Conservation (phyloP, 148 eudicot genomes). For the Nyssa sinensis region DNA sequence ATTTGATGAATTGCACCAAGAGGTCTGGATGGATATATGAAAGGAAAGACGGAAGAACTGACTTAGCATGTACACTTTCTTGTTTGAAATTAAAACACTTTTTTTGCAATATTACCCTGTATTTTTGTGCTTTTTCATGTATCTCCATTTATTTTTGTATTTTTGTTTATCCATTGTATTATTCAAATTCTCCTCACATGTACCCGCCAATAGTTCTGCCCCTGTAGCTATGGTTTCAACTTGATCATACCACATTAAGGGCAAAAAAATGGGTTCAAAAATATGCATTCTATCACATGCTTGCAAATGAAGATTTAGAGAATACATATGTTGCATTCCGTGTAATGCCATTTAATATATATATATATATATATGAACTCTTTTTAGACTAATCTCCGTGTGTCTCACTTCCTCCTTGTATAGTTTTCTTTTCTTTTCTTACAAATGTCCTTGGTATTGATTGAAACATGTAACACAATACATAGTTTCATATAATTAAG, state of each 20-base stretch:
- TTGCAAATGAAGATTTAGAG: no score
- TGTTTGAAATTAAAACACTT: no score
- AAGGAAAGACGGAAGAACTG: neutral
- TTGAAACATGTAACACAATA: neutral
- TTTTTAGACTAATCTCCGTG: neutral
- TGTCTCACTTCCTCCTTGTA: neutral
- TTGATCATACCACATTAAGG: no score
- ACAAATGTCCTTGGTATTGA: neutral
- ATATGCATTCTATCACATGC: no score
- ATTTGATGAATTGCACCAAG: neutral
- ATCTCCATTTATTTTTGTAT: neutral
- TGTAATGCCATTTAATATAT: no score
- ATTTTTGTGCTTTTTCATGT: neutral
- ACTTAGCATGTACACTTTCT: neutral
- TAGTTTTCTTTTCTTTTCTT: neutral
- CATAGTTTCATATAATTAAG: no score
- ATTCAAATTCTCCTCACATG: neutral
- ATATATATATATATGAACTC: neutral
- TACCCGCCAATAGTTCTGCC: neutral
- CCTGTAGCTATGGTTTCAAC: neutral
- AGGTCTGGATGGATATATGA: neutral
- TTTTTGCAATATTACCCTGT: neutral
- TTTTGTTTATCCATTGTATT: neutral
- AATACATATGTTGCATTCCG: no score
- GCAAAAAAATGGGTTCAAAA: no score